These are phyloP conservation scores for Daldinia childiae DNA, from an alignment of 495 filamentous ascomycete genomes.

Conservation along the genomic window DNA sequence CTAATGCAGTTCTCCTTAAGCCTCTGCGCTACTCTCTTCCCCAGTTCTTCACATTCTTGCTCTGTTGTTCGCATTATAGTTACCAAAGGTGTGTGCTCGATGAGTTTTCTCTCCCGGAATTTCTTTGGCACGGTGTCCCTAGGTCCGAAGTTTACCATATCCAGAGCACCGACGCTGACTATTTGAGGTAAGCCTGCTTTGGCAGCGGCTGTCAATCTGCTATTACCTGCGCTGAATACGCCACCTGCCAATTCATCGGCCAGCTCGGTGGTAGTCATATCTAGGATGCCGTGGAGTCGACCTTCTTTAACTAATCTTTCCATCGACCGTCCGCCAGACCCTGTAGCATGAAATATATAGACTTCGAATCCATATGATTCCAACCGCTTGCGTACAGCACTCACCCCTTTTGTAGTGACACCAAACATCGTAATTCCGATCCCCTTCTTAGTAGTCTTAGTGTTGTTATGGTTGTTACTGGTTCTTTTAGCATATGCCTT, in stretches of 20 bases:
- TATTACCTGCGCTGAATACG: conserved; percentile 64
- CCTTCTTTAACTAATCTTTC: conserved; percentile 66
- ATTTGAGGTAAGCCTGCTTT: conserved; percentile 67
- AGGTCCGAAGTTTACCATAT: conserved; percentile 76
- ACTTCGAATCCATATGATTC: conserved; percentile 59
- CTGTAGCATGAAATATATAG: conserved; percentile 75
- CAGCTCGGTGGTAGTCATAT: conserved; percentile 76
- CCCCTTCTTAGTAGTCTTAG: conserved; percentile 46
- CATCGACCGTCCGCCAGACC: conserved; percentile 71
- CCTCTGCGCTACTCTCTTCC: conserved; percentile 61
- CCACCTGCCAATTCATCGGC: conserved; percentile 70
- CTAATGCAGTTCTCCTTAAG: conserved; percentile 51
- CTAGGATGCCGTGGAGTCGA: conserved; percentile 68
- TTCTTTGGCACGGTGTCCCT: conserved; percentile 61
- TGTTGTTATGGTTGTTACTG: background rate
- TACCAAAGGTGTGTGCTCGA: conserved; percentile 71
- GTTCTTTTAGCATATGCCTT: conserved; percentile 50
- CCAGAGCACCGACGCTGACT: conserved; percentile 69
- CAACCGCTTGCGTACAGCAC: conserved; percentile 57
- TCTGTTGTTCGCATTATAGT: conserved; percentile 69
- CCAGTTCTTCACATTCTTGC: conserved; percentile 64
- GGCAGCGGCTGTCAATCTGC: conserved; percentile 63
- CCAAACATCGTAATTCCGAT: conserved; percentile 79
- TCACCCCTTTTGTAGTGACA: conserved; percentile 72
- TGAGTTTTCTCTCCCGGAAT: conserved; percentile 58